Evolutionary conservation across 2,329 filamentous ascomycete species (phyloP).

Genomic region (Alternaria sp.): DNA sequence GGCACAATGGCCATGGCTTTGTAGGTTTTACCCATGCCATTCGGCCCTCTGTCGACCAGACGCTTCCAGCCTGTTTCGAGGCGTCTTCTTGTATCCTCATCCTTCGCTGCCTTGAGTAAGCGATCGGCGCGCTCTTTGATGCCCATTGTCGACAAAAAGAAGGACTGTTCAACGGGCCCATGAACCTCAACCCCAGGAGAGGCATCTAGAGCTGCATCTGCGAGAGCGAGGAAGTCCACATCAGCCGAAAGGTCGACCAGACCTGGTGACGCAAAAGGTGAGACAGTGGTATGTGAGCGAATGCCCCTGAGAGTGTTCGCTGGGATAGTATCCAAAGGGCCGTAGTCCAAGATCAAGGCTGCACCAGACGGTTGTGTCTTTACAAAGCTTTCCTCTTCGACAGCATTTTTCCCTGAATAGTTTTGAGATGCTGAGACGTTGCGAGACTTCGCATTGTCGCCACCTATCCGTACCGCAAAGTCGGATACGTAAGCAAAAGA

Average conservation of each 20-base stretch:
- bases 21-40: conserved; percentile 94
- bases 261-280: conserved; percentile 80
- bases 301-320: conserved; percentile 92
- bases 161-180: conserved; percentile 85
- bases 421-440: conserved; percentile 52
- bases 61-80: conserved; percentile 80
- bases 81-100: conserved; percentile 52
- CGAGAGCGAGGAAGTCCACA: conserved; percentile 89
- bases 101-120: conserved; percentile 47
- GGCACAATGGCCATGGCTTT: conserved; percentile 92
- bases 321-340: conserved; percentile 78
- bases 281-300: conserved; percentile 75
- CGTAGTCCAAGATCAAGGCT: conserved; percentile 96
- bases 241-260: conserved; percentile 89
- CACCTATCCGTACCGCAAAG: conserved; percentile 86
- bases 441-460: conserved; percentile 50
- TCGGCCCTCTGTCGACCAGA: conserved; percentile 80
- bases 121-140: conserved; percentile 61
- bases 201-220: conserved; percentile 78
- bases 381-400: conserved; percentile 42
- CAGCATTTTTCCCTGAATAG: conserved; percentile 25
- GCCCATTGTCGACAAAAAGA: conserved; percentile 82
- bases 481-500: conserved; percentile 80
- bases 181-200: conserved; percentile 88
- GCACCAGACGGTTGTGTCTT: conserved; percentile 77